Base-by-base conservation (phyloP, 495 filamentous ascomycete genomes). In the Lophiostoma macrostomum region DNA sequence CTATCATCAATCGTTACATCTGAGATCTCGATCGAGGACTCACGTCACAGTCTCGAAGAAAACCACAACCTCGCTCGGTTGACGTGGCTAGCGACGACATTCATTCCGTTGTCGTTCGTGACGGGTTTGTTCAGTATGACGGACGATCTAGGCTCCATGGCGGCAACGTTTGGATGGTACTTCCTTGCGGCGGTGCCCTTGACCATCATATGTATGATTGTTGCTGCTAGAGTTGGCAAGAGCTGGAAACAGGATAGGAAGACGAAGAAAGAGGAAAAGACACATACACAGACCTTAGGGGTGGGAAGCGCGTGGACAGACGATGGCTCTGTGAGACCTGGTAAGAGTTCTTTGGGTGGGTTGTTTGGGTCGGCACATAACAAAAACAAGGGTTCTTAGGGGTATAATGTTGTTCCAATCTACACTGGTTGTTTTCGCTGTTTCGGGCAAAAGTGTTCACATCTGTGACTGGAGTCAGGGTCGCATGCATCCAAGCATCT, bases 1-100 rank as follows among this genome's bases (percentile, higher is more conserved):
- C 61, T 71, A 37, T 65, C 63, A 12, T 47, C 58, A 11, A 59
- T 69, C 18, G 67, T 64, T 3, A 67, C 67, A 18, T 60, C 66
- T 11, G 60, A 62, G 1, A 63, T 69, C 14, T 58, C 58, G 5
- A 68, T 69, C 53, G 66, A 65, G 36, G 70, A 72, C 32, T 61
- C 61, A 27, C 48, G 64, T 27, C 61, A 67, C 5, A 64, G 60
- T 7, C 32, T 63, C 31, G 56, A 63, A 28, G 64, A 71, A 29
- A 61, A 61, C 25, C 27, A 57, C n/a, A 50, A 57, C 22, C 44
- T 61, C 6, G 29, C 27, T 2, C 28, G 58, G 18, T 46, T 61
- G 35, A 61, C 58, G 5, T 54, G 39, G 20, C 40, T 61, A 14
- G 58, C 53, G 12, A 56, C 38, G 14, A 14, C 50, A 6, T 61